phyloP scores from a whole-genome alignment of 2,329 filamentous ascomycete species.

The Pyrenochaeta sp. region DNA sequence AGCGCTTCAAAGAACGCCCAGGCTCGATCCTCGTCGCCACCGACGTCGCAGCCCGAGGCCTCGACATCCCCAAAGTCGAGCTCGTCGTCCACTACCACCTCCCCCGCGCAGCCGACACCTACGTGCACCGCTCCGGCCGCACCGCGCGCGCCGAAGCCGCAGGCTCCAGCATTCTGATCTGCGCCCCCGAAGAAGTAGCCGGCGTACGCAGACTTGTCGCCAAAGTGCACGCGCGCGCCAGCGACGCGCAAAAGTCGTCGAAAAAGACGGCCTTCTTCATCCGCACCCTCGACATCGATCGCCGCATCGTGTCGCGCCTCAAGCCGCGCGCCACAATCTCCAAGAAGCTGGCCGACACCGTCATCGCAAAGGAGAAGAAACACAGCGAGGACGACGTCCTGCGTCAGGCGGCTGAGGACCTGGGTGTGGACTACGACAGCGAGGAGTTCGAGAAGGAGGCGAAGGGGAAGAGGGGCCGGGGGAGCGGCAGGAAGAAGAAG shows the following conservation, averaged over 20 bases:
- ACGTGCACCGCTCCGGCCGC: slow-evolving; percentile 93
- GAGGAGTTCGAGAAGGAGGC: slow-evolving; percentile 76
- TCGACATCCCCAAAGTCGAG: slow-evolving; percentile 91
- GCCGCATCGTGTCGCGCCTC: slow-evolving; percentile 76
- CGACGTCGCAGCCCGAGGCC: slow-evolving; percentile 89
- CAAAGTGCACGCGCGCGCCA: slow-evolving; percentile 77
- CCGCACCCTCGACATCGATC: slow-evolving; percentile 82
- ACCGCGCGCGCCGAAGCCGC: slow-evolving; percentile 83
- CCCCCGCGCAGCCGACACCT: slow-evolving; percentile 87
- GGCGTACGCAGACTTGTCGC: slow-evolving; percentile 83
- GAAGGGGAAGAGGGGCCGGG: slow-evolving; percentile 66
- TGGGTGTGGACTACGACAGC: slow-evolving; percentile 92
- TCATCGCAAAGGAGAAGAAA: slow-evolving; percentile 85
- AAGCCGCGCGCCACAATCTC: slow-evolving; percentile 79
- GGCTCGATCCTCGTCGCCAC: slow-evolving; percentile 84
- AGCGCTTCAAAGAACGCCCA: slow-evolving; percentile 76
- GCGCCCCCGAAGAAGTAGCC: slow-evolving; percentile 87
- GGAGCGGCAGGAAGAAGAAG: slow-evolving; percentile 75
- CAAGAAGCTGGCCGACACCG: slow-evolving; percentile 85
- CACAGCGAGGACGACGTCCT: slow-evolving; percentile 86
- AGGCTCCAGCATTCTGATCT: slow-evolving; percentile 86
- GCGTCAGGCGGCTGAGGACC: slow-evolving; percentile 82
- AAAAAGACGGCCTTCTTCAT: slow-evolving; percentile 71
- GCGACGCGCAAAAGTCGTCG: slow-evolving; percentile 55
- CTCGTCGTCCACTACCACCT: slow-evolving; percentile 95